Evolutionary conservation across 306 rosid species (phyloP).

Genomic region (Lathyrus oleraceus): DNA sequence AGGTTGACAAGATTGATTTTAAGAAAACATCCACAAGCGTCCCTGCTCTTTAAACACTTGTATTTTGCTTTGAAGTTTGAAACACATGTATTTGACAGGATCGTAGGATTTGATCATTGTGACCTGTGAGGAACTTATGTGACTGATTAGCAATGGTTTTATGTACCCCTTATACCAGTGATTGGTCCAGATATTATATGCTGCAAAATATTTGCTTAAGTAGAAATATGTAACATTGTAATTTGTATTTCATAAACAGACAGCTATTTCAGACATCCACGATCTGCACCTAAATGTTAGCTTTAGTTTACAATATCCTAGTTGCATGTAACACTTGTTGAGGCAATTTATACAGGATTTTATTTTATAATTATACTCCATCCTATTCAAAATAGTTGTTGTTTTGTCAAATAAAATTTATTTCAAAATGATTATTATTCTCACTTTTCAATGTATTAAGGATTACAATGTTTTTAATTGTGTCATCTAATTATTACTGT

Average conservation of each 20-base stretch:
- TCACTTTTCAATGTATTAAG: too few species aligned
- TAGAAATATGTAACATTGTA: neutral
- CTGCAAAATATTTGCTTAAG: neutral
- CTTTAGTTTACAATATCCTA: neutral
- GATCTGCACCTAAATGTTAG: neutral
- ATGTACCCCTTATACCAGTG: constrained; percentile 3
- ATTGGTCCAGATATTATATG: constrained; percentile 2
- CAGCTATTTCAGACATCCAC: neutral
- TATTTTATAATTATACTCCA: too few species aligned
- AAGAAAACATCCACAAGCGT: constrained; percentile 83
- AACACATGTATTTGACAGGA: constrained; percentile 32
- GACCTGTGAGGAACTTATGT: constrained; percentile 18
- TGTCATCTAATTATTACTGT: too few species aligned
- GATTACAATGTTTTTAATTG: too few species aligned
- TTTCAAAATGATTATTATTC: too few species aligned
- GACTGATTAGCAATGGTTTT: constrained; percentile 11
- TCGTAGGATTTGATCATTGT: constrained; percentile 32
- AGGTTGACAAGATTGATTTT: constrained; percentile 98
- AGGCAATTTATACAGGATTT: neutral
- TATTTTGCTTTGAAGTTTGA: constrained; percentile 30
- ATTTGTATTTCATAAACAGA: neutral
- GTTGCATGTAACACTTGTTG: neutral
- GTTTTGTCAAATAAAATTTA: too few species aligned
- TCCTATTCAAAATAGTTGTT: too few species aligned
- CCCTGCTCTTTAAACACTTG: constrained; percentile 57